Evolutionary conservation across 1,284 basidiomycete species (phyloP).

Genomic region (Neotropicomus parvogracilis): DNA sequence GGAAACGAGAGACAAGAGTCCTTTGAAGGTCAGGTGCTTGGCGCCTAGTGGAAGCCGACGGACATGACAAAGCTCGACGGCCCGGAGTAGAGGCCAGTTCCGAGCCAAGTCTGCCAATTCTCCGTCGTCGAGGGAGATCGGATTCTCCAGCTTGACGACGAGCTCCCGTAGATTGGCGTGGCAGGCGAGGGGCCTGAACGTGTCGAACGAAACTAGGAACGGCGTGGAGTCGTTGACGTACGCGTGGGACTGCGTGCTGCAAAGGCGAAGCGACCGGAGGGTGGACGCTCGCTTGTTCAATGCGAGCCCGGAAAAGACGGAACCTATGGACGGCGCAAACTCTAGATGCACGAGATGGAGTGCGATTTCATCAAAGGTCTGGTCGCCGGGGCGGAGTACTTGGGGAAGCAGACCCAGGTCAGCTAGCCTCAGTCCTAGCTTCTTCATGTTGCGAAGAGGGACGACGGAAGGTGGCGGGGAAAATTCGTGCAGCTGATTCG

Average conservation of each 20-base stretch:
- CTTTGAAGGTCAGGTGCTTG: neutral
- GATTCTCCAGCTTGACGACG: neutral
- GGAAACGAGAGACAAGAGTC: neutral
- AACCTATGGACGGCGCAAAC: neutral
- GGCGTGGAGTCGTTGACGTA: neutral
- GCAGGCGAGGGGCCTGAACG: neutral
- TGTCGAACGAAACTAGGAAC: neutral
- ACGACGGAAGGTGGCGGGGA: neutral
- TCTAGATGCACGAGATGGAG: neutral
- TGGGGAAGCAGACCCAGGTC: neutral
- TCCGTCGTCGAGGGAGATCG: neutral
- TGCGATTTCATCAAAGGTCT: neutral
- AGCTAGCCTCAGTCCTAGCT: neutral
- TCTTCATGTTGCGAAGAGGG: neutral
- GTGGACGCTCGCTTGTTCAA: neutral
- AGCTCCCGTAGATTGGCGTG: neutral
- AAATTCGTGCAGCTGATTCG: neutral
- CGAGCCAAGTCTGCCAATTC: neutral
- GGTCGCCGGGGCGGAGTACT: neutral
- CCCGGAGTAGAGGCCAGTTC: neutral
- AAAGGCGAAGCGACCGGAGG: neutral
- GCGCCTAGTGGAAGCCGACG: rapidly evolving
- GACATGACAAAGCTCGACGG: neutral
- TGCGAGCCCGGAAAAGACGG: neutral
- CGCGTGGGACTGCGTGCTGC: no score